Conservation (phyloP, 257 asterid genomes). For the Scutellaria minor region DNA sequence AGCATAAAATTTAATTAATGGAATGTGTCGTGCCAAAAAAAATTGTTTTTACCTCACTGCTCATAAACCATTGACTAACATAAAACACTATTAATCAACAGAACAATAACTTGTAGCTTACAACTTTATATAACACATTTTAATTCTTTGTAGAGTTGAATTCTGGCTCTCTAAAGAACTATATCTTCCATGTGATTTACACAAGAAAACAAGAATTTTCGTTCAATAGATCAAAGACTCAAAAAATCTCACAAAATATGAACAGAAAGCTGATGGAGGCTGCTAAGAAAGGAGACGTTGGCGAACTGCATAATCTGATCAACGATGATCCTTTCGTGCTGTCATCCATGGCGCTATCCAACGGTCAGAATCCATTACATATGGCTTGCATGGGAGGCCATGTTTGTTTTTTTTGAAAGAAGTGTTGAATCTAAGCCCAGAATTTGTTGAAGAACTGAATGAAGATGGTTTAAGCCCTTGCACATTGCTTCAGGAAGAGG, state of each 20-base stretch:
- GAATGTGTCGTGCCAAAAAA: too few species aligned
- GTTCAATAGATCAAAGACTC: not conserved
- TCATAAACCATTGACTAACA: too few species aligned
- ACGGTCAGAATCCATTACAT: conserved; percentile 5
- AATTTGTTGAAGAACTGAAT: not conserved
- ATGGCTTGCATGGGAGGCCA: conserved; percentile 14
- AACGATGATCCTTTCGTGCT: not conserved
- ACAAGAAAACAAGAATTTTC: not conserved
- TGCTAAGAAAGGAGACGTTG: not conserved
- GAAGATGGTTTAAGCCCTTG: conserved; percentile 4
- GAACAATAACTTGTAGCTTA: too few species aligned
- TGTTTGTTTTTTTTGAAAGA: not conserved
- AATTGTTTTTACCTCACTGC: too few species aligned
- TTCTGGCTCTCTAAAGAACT: too few species aligned
- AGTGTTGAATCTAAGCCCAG: not conserved
- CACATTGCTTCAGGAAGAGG: conserved; percentile 5
- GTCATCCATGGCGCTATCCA: not conserved
- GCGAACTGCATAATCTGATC: not conserved
- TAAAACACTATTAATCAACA: too few species aligned
- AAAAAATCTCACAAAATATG: not conserved
- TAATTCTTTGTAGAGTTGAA: too few species aligned
- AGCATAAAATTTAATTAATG: too few species aligned
- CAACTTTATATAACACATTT: too few species aligned
- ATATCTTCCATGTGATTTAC: too few species aligned
- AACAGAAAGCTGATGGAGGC: conserved; percentile 8